A percentile compares a stretch with the other conserved stretches of the same genome.
Conservation (phyloP, 306 rosid genomes). For the Morella rubra region DNA sequence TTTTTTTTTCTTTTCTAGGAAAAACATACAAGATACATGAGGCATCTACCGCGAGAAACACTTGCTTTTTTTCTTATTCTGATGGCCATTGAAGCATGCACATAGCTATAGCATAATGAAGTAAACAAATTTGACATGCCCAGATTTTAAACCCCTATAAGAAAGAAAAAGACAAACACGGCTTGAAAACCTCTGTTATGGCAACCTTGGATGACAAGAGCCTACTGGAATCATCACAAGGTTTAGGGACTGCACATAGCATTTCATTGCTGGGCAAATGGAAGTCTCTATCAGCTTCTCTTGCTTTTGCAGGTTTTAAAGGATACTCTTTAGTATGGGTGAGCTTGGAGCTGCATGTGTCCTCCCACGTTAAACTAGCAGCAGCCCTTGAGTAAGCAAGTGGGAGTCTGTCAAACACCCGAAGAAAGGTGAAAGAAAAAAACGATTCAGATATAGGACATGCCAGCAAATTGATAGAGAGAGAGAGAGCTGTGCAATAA, state of each 20-base stretch:
- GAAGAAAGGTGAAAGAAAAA: no score
- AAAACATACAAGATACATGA: background rate
- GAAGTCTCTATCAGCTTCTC: constrained; percentile 25
- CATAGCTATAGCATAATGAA: background rate
- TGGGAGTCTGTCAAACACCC: constrained; percentile 37
- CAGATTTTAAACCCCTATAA: background rate
- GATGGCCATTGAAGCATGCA: background rate
- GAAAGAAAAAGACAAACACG: constrained; percentile 44
- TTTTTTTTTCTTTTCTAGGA: background rate
- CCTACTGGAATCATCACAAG: constrained; percentile 43
- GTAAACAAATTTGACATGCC: background rate
- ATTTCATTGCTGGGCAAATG: constrained; percentile 29
- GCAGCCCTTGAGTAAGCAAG: constrained; percentile 40
- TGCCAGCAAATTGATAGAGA: no score
- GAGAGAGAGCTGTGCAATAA: no score
- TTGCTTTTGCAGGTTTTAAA: constrained; percentile 47
- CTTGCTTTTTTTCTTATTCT: background rate
- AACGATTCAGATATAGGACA: no score
- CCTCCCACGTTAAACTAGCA: constrained; percentile 52
- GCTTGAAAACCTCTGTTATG: constrained; percentile 36
- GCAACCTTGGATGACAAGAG: constrained; percentile 42
- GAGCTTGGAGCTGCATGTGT: constrained; percentile 31
- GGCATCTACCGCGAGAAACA: background rate
- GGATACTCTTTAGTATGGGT: constrained; percentile 58
- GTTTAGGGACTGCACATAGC: constrained; percentile 30